Evolutionary conservation across 768 basidiomycete species (phyloP), one percentile per base, ranked within the genome.

Genomic region (Collybia sp.): DNA sequence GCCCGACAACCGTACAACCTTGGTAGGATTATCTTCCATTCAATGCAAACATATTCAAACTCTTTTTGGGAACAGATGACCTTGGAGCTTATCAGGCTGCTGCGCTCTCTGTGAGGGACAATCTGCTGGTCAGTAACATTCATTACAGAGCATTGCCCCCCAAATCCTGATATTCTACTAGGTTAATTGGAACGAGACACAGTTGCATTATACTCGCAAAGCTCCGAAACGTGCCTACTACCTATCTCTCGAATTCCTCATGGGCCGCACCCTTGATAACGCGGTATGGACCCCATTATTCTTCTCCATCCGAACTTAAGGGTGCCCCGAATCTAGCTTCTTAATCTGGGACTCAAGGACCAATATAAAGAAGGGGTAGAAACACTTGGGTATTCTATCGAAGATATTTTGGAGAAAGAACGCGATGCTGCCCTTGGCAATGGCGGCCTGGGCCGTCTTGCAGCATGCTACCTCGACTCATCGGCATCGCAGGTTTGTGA

Each of bases 401-500:
- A 93, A 63, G 92, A 94, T 56, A 67, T 94, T 38, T 70, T 96
- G 43, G 88, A 85, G 39, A 73, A 85, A 58, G 95, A 98, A 63
- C 84, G 94, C 41, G 96, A 99, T 58, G 93, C 95, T 1, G 95
- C 82, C 6, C 77, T 97, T 10, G 96, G 95, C 5, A 96, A 97
- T 62, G 94, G 94, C 53, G 95, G 95, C 47, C 77, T 97, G 8
- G 95, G 96, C 0, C 88, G 95, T 25, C 80, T 99, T 38, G 96
- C 96, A 0, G 95, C 96, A 0, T 99, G 96, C 69, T 99, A 97
- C 62, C 81, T 96, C 43, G 94, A 97, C 60, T 91, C 88, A n/a
- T 81, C 83, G 17, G 85, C 94, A 2, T 88, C 88, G 8, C 83
- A 91, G 58, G 82, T 89, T 55, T 68, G 85, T 12, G 77, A 77